Percentiles rank a stretch among this genome's conserved stretches.
Evolutionary conservation across 805 yeast species (phyloP).

Genomic region (Saturnispora silvae): DNA sequence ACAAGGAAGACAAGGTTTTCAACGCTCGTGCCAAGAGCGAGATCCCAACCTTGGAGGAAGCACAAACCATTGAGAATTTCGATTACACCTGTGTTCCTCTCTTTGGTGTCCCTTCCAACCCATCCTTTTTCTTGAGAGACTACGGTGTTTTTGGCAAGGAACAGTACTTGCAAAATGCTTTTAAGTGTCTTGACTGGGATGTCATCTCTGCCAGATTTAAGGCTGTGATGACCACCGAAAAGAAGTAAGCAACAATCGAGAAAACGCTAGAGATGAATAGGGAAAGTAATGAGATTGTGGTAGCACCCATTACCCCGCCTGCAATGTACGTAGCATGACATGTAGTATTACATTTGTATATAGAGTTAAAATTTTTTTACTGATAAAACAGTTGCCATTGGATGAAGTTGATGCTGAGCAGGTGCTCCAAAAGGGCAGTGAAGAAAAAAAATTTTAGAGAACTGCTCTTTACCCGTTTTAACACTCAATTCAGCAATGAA

Average conservation of each 20-base stretch:
- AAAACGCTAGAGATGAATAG: too few relatives aligned
- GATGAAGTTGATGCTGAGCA: too few relatives aligned
- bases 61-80: conserved; percentile 33
- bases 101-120: conserved; percentile 62
- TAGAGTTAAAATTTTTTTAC: too few relatives aligned
- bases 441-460: conserved; percentile 2
- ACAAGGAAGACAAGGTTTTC: conserved; percentile 5
- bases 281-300: too few relatives aligned
- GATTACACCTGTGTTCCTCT: conserved; percentile 41
- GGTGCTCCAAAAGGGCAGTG: too few relatives aligned
- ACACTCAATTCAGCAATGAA: conserved; percentile 19
- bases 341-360: too few relatives aligned
- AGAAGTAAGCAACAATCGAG: background rate
- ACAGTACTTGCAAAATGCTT: conserved; percentile 59
- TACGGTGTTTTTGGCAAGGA: conserved; percentile 73
- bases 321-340: too few relatives aligned
- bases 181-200: conserved; percentile 80
- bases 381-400: too few relatives aligned
- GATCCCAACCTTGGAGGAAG: conserved; percentile 30
- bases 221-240: conserved; percentile 3
- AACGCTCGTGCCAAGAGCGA: conserved; percentile 11
- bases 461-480: background rate
- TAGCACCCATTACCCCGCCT: too few relatives aligned
- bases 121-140: conserved; percentile 59
- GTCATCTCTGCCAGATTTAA: conserved; percentile 29